These are phyloP conservation scores for Acer negundo DNA, from an alignment of 345 rosid genomes.

Conservation along the genomic window DNA sequence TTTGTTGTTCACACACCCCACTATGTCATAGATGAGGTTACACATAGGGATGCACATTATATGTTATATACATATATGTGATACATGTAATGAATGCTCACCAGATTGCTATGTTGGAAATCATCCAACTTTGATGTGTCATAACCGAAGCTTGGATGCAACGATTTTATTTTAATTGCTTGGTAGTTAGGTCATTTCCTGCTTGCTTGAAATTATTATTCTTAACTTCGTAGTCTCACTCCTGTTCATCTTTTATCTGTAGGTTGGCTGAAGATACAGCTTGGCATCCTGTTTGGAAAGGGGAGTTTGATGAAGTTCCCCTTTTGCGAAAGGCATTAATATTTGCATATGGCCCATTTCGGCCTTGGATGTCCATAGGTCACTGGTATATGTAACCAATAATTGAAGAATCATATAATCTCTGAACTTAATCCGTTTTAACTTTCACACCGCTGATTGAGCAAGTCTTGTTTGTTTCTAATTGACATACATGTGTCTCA, in stretches of 20 bases:
- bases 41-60: background rate
- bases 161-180: conserved; percentile 11
- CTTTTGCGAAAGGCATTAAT: conserved; percentile 68
- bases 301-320: conserved; percentile 70
- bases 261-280: conserved; percentile 94
- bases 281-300: conserved; percentile 83
- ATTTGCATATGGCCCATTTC: conserved; percentile 83
- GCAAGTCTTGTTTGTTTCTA: background rate
- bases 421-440: background rate
- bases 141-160: background rate
- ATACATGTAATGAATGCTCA: background rate
- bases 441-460: background rate
- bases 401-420: background rate
- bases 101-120: background rate
- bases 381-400: conserved; percentile 56
- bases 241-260: conserved; percentile 15
- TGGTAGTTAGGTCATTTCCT: conserved; percentile 9
- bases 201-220: background rate
- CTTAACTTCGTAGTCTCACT: conserved; percentile 3
- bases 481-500: background rate
- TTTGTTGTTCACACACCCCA: background rate
- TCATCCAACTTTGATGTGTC: background rate
- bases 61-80: background rate
- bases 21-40: background rate
- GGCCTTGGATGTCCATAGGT: conserved; percentile 97